These are phyloP conservation scores for Eucalyptus cloeziana DNA, from an alignment of 345 rosid genomes.

Conservation along the genomic window DNA sequence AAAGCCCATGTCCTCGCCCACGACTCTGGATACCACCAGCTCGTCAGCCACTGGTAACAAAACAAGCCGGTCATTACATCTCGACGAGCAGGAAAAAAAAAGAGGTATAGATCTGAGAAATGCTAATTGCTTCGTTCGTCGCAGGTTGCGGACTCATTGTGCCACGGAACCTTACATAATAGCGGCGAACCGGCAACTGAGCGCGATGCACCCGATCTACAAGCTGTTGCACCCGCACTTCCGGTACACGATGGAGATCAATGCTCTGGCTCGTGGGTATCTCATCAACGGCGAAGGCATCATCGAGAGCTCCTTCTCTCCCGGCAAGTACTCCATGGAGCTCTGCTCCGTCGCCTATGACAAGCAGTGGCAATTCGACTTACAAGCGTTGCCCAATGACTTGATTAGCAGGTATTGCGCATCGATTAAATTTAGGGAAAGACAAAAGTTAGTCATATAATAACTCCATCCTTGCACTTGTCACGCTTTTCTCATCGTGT, in stretches of 20 bases:
- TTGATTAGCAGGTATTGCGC: conserved; percentile 28
- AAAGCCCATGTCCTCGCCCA: conserved; percentile 58
- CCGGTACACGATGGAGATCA: conserved; percentile 73
- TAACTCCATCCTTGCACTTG: not conserved
- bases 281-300: conserved; percentile 47
- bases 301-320: conserved; percentile 50
- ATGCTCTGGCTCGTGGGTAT: conserved; percentile 46
- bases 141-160: conserved; percentile 65
- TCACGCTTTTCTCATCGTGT: not conserved
- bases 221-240: conserved; percentile 58
- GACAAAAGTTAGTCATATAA: not conserved
- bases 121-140: not conserved
- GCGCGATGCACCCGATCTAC: conserved; percentile 60
- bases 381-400: conserved; percentile 40
- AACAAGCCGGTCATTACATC: not conserved
- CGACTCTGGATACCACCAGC: conserved; percentile 59
- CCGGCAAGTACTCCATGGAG: conserved; percentile 40
- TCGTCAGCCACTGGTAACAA: conserved; percentile 56
- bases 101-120: not conserved
- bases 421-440: not conserved
- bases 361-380: conserved; percentile 38
- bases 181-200: conserved; percentile 59
- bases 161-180: conserved; percentile 61
- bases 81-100: no score
- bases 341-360: conserved; percentile 45